A percentile compares a stretch with the other conserved stretches of the same genome.
phyloP scores from a whole-genome alignment of 306 rosid species.

The Boehmeria nivea region DNA sequence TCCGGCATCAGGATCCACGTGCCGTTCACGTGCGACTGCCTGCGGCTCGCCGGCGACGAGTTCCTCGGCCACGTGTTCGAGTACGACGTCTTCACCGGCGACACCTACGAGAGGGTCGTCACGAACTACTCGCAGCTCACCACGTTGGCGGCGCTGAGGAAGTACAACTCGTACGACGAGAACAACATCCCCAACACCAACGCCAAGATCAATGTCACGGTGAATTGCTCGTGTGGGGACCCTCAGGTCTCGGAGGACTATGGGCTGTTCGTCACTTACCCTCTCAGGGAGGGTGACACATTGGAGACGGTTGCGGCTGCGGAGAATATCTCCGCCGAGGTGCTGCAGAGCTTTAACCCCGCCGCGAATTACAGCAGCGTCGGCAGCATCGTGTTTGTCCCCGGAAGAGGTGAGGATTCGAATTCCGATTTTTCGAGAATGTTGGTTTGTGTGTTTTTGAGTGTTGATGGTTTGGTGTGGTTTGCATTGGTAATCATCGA shows the following conservation, averaged over 20 bases:
- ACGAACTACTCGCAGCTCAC: conserved; percentile 43
- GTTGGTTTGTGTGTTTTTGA: not conserved
- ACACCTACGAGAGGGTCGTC: conserved; percentile 43
- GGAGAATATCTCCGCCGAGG: conserved; percentile 7
- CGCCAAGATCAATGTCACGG: conserved; percentile 38
- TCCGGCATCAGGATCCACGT: conserved; percentile 15
- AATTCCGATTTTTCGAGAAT: not conserved
- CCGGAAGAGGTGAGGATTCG: conserved; percentile 52
- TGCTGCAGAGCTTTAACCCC: conserved; percentile 52
- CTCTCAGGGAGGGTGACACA: conserved; percentile 33
- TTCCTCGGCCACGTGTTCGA: conserved; percentile 57
- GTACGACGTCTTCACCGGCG: conserved; percentile 27
- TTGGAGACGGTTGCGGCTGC: conserved; percentile 18
- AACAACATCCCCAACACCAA: conserved; percentile 12
- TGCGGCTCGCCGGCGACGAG: conserved; percentile 18
- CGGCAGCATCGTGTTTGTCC: conserved; percentile 45
- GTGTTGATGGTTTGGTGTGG: not conserved
- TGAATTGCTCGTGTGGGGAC: conserved; percentile 66
- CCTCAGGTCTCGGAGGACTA: conserved; percentile 39
- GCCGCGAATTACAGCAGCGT: conserved; percentile 48
- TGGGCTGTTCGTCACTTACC: conserved; percentile 70
- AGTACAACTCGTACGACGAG: conserved; percentile 33
- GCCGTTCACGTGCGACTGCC: conserved; percentile 57
- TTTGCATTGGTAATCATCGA: too few species aligned
- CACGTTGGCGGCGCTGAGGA: conserved; percentile 33